Conservation (phyloP, 2,329 filamentous ascomycete species). For the Aspergillus quadricinctus region DNA sequence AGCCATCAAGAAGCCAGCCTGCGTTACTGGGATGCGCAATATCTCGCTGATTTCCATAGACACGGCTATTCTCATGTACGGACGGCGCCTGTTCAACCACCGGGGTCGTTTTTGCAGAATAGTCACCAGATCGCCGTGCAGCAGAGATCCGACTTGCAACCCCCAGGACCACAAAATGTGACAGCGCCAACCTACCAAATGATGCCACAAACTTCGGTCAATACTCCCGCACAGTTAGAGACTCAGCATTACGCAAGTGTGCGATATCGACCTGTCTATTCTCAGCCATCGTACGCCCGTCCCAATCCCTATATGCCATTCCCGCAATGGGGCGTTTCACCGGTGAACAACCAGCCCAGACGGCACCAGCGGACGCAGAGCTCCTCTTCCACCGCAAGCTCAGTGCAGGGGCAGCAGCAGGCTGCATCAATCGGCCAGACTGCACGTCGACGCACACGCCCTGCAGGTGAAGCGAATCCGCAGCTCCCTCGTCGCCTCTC, state of each 20-base stretch:
- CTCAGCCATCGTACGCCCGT: background rate
- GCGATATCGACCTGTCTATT: background rate
- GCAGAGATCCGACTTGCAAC: background rate
- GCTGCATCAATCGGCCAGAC: constrained; percentile 1
- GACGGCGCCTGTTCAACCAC: background rate
- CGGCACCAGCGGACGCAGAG: constrained; percentile 8
- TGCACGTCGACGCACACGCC: constrained; percentile 7
- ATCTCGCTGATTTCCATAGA: background rate
- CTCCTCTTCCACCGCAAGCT: constrained; percentile 1
- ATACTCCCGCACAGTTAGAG: background rate
- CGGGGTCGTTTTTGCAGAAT: background rate
- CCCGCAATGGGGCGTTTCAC: constrained; percentile 6
- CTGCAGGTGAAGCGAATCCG: background rate
- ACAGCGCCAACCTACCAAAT: constrained; percentile 1
- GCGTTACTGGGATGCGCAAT: background rate
- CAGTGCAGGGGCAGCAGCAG: constrained; percentile 1
- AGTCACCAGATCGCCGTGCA: constrained; percentile 1
- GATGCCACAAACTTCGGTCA: background rate
- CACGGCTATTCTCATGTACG: background rate
- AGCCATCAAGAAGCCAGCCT: background rate
- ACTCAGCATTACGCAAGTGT: background rate
- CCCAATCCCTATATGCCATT: constrained; percentile 4
- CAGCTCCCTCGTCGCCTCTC: constrained; percentile 1
- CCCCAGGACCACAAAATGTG: background rate
- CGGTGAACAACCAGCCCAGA: constrained; percentile 7